Base-by-base conservation (phyloP, 345 rosid genomes). In the Acer campestre region DNA sequence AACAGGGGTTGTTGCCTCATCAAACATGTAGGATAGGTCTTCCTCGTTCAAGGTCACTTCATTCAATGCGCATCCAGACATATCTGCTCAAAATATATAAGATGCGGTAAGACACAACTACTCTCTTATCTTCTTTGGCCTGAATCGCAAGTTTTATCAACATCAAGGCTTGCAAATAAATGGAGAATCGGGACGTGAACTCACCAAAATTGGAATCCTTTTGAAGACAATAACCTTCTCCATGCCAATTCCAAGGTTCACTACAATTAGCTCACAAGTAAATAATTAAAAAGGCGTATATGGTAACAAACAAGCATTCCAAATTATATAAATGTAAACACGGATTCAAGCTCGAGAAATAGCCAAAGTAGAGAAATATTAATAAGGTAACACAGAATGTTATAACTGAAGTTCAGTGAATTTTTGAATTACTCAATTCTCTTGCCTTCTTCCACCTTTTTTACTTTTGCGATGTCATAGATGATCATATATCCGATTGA, bases 1-100 rank as follows among this genome's bases (percentile, higher is more conserved):
- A 67, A 90, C 87, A 0, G 99, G 98, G 14, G 98, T 97, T 64
- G 93, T 83, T 81, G 81, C 93, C 65, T 91, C 94, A 82, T 92
- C 94, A 76, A 88, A 88, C 93, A 91, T 89, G 83, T 89, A 90
- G 18, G 98, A 92, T 61, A 88, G 85, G 84, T 94, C 93, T 78
- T 94, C 99, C 76, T 87, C 90, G 68, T 91, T 94, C 67, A 90
- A 79, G 61, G 87, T 16, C 75, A 89, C 94, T 81, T 91, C 88
- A 82, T 86, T 87, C 70, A 89, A 90, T 22, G 79, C 46, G 81
- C 84, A 68, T 29, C 77, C 77, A 25, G 89, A 67, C 53, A 70
- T 59, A 14, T 62, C 90, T 84, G 74, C 62, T 35, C 35, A 76
- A 78, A 59, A 63, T 5, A 77, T n/a, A 66, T n/a, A 66, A 22